Conservation (phyloP, 768 basidiomycete genomes). For the Crepidotus variabilis region DNA sequence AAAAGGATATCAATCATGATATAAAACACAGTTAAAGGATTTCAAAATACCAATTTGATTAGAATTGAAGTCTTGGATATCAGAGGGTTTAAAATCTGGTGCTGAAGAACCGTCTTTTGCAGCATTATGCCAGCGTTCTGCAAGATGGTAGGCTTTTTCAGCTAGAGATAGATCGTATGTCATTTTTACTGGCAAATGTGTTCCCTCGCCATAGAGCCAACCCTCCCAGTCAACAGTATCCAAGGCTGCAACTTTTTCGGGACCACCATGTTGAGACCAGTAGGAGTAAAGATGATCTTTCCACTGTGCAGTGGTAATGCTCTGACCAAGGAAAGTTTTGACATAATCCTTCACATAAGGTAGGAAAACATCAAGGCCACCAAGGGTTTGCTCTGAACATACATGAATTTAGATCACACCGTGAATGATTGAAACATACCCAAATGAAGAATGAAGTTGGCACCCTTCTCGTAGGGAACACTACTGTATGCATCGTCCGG, state of each 20-base stretch:
- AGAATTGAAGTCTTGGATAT: conserved; percentile 62
- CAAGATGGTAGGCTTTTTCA: conserved; percentile 64
- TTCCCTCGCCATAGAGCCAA: conserved; percentile 83
- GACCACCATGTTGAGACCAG: conserved; percentile 53
- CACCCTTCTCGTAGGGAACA: conserved; percentile 87
- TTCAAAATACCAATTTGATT: conserved; percentile 66
- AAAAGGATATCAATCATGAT: neutral
- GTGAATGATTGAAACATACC: conserved; percentile 39
- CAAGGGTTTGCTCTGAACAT: conserved; percentile 60
- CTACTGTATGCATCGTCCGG: conserved; percentile 73
- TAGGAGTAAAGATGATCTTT: conserved; percentile 73
- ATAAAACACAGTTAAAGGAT: neutral
- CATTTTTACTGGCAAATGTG: conserved; percentile 67
- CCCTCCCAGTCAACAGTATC: conserved; percentile 77
- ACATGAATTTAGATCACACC: neutral
- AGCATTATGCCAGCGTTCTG: conserved; percentile 68
- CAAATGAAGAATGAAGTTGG: conserved; percentile 82
- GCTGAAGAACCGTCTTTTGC: conserved; percentile 43
- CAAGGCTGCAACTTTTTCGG: conserved; percentile 61
- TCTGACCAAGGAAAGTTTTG: conserved; percentile 73
- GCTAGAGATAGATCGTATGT: conserved; percentile 75
- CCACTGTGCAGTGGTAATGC: conserved; percentile 84
- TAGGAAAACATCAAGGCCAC: conserved; percentile 80
- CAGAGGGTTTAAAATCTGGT: conserved; percentile 53
- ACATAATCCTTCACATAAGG: conserved; percentile 86